These are phyloP conservation scores for Carpinus fangiana DNA, from an alignment of 306 rosid genomes.

Conservation along the genomic window DNA sequence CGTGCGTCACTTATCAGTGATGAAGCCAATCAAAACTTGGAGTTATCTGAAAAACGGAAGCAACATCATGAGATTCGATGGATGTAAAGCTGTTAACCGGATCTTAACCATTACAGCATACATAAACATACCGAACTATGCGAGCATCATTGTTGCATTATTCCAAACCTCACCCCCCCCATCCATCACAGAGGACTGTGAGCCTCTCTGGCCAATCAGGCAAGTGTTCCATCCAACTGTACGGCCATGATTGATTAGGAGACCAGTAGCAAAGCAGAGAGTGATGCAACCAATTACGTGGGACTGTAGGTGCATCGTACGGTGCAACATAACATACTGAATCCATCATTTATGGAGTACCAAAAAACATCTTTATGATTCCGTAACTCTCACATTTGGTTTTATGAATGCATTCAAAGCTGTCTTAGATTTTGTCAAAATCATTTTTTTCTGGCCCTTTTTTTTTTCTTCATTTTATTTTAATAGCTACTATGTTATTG, in stretches of 20 bases:
- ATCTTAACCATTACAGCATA: background rate
- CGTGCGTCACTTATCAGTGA: too few relatives aligned
- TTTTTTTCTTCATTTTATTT: background rate
- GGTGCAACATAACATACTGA: slow-evolving; percentile 26
- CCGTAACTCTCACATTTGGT: background rate
- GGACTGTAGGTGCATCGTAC: slow-evolving; percentile 19
- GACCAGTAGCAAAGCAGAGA: background rate
- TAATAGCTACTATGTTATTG: background rate
- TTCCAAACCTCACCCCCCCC: background rate
- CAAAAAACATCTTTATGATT: slow-evolving; percentile 6
- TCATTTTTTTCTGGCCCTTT: background rate
- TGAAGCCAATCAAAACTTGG: too few relatives aligned
- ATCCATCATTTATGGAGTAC: background rate
- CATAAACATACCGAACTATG: background rate
- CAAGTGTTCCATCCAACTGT: background rate
- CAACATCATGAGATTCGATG: too few relatives aligned
- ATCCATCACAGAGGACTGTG: background rate
- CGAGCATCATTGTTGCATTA: slow-evolving; percentile 1
- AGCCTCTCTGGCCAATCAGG: background rate
- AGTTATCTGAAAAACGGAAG: too few relatives aligned
- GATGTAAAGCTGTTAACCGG: too few relatives aligned
- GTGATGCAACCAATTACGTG: slow-evolving; percentile 29
- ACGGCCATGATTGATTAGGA: background rate
- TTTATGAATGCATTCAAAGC: slow-evolving; percentile 13
- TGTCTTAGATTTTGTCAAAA: slow-evolving; percentile 19